Conservation (phyloP, 2,329 filamentous ascomycete genomes). For the Magnaporthales sp. region DNA sequence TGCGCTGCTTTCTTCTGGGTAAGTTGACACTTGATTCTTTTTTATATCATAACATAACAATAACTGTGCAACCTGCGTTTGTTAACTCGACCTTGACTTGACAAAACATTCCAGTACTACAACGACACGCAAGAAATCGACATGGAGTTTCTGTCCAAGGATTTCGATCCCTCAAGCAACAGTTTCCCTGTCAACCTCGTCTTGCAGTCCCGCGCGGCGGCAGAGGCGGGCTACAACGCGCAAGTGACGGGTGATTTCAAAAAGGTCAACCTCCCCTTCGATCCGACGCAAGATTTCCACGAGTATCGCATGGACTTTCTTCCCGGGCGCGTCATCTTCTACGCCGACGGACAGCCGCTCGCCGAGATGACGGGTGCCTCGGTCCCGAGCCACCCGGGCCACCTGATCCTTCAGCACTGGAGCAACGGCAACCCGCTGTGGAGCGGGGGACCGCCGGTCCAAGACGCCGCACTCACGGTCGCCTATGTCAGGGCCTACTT, state of each 20-base stretch:
- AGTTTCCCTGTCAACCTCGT: conserved; percentile 62
- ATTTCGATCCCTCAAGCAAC: conserved; percentile 43
- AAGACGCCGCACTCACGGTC: conserved; percentile 55
- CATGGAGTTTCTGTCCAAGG: conserved; percentile 65
- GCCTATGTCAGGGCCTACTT: conserved; percentile 73
- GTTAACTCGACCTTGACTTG: neutral
- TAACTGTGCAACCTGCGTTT: neutral
- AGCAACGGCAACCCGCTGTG: conserved; percentile 66
- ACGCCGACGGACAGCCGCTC: conserved; percentile 53
- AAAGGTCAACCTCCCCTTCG: conserved; percentile 52
- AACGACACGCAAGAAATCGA: conserved; percentile 77
- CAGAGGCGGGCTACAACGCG: conserved; percentile 52
- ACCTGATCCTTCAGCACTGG: conserved; percentile 67
- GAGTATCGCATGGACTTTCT: conserved; percentile 76
- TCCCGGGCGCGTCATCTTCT: conserved; percentile 55
- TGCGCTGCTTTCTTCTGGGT: conserved; percentile 79
- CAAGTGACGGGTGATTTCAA: conserved; percentile 48
- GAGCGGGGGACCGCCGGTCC: conserved; percentile 59
- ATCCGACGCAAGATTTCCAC: conserved; percentile 57
- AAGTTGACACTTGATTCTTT: conserved; percentile 11
- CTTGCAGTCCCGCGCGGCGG: conserved; percentile 58
- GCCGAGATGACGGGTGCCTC: conserved; percentile 45
- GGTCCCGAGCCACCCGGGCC: conserved; percentile 53
- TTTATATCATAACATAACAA: neutral
- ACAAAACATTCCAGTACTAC: conserved; percentile 47